Percentiles rank a stretch among this genome's conserved stretches.
Conservation (phyloP, 352 stramenopile genomes). For the Phytophthora hybrid region DNA sequence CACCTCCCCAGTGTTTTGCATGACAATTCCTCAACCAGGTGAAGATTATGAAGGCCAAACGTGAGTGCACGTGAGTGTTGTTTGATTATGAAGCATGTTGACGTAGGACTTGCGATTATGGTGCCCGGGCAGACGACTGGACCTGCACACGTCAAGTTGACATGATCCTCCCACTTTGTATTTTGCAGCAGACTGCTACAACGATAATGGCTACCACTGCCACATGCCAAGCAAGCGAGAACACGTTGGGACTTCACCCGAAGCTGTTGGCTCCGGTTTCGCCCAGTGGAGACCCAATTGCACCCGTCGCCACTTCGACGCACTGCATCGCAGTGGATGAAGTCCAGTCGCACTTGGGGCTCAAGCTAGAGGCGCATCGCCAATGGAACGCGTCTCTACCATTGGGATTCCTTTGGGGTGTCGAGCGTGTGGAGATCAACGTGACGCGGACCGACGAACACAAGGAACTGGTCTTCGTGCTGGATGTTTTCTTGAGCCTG, state of each 20-base stretch:
- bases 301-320: not conserved
- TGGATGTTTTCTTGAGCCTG: constrained; percentile 52
- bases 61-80: not conserved
- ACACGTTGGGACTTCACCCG: constrained; percentile 11
- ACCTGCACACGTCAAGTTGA: not conserved
- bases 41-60: not conserved
- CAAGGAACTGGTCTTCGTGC: constrained; percentile 45
- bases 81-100: constrained; percentile 1
- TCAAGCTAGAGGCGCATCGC: constrained; percentile 43
- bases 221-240: not conserved
- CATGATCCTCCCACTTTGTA: constrained; percentile 10
- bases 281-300: constrained; percentile 12
- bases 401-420: constrained; percentile 44
- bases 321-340: not conserved
- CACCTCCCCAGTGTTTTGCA: too few species aligned
- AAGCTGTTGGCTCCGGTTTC: constrained; percentile 20
- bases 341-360: constrained; percentile 19
- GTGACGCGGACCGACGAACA: constrained; percentile 32
- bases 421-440: constrained; percentile 57
- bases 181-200: not conserved
- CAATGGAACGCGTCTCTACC: constrained; percentile 35
- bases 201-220: not conserved
- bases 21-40: too few species aligned
- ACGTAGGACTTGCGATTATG: constrained; percentile 8
- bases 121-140: not conserved